Evolutionary conservation across 2,329 filamentous ascomycete species (phyloP).

Genomic region (Truncatella angustata): DNA sequence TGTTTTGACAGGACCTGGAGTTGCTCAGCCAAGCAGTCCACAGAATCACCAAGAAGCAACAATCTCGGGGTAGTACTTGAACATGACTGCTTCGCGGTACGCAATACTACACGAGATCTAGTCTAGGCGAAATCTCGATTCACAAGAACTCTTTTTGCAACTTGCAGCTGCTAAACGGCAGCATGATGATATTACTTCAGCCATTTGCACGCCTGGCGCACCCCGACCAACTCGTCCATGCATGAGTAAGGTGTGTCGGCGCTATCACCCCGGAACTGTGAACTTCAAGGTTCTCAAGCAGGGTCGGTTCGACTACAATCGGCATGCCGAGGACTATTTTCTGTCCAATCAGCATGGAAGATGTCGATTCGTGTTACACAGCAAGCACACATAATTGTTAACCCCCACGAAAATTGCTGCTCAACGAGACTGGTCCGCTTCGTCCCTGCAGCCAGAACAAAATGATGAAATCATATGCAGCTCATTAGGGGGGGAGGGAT

Average conservation of each 20-base stretch:
- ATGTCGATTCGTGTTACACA: not conserved
- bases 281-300: not conserved
- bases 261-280: not conserved
- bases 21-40: slow-evolving; percentile 6
- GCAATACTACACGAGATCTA: too few relatives aligned
- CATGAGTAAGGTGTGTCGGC: not conserved
- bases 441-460: not conserved
- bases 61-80: not conserved
- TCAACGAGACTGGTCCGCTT: slow-evolving; percentile 5
- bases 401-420: slow-evolving; percentile 3
- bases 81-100: not conserved
- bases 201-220: too few relatives aligned
- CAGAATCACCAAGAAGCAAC: slow-evolving; percentile 1
- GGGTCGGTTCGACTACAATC: not conserved
- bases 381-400: not conserved
- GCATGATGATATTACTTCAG: not conserved
- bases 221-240: not conserved
- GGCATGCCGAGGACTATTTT: not conserved
- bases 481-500: not conserved
- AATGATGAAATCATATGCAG: slow-evolving; percentile 4
- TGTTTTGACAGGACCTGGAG: not conserved
- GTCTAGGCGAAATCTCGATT: not conserved
- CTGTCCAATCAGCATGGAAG: not conserved
- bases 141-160: not conserved
- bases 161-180: not conserved